Evolutionary conservation across 139 green algal genomes (phyloP).

Genomic region (Picochlorum costavermella): DNA sequence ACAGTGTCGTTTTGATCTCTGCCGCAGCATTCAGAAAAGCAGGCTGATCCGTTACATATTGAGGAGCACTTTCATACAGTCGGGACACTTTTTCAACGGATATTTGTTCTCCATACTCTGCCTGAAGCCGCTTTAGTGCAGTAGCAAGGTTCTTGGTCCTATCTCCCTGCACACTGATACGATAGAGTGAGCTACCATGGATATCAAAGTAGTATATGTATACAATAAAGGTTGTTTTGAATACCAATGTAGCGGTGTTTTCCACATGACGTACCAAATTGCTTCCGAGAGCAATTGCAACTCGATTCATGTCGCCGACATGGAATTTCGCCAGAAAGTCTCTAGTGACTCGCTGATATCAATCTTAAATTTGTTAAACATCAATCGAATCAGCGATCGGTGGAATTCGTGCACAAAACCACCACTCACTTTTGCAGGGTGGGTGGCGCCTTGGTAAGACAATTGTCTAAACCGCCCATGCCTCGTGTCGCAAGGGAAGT

Average conservation of each 20-base stretch:
- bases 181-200: not conserved
- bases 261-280: constrained; percentile 2
- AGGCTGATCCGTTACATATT: constrained; percentile 76
- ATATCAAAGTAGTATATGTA: not conserved
- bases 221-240: not conserved
- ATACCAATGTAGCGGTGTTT: not conserved
- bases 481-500: too few species aligned
- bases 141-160: not conserved
- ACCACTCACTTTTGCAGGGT: too few species aligned
- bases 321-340: not conserved
- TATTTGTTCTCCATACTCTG: not conserved
- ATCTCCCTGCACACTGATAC: not conserved
- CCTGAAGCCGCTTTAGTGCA: not conserved
- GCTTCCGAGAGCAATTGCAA: not conserved
- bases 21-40: constrained; percentile 82
- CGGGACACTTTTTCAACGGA: constrained; percentile 56
- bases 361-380: not conserved
- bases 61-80: constrained; percentile 79
- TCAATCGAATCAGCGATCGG: not conserved
- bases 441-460: too few species aligned
- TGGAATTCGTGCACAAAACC: too few species aligned
- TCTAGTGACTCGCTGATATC: not conserved
- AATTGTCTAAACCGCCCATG: too few species aligned
- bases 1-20: constrained; percentile 46
- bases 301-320: not conserved